These are phyloP conservation scores for Candida hispaniensis DNA, from an alignment of 805 yeast species.

Conservation along the genomic window DNA sequence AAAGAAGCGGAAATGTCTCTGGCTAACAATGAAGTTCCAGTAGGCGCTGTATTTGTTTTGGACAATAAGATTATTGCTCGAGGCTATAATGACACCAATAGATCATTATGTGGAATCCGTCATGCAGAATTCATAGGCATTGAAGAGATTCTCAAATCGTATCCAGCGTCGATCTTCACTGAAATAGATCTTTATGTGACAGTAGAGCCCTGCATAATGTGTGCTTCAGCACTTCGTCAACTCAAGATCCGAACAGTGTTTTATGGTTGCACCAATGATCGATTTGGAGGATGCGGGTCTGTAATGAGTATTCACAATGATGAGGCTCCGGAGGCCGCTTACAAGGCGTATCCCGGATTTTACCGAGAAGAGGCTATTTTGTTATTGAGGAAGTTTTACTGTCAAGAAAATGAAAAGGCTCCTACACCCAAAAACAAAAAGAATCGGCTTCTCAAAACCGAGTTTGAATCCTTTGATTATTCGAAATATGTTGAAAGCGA, in stretches of 20 bases:
- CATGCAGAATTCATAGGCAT: slow-evolving; percentile 91
- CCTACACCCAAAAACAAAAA: slow-evolving; percentile 72
- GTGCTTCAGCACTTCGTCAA: slow-evolving; percentile 85
- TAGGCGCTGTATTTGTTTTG: slow-evolving; percentile 64
- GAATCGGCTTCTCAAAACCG: slow-evolving; percentile 40
- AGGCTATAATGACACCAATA: slow-evolving; percentile 82
- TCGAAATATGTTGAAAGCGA: slow-evolving; percentile 37
- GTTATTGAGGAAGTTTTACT: slow-evolving; percentile 70
- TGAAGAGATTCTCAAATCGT: slow-evolving; percentile 36
- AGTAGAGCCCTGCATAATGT: slow-evolving; percentile 97
- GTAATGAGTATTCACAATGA: slow-evolving; percentile 53
- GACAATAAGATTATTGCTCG: slow-evolving; percentile 46
- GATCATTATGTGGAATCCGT: slow-evolving; percentile 49
- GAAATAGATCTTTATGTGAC: slow-evolving; percentile 75
- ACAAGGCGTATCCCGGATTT: slow-evolving; percentile 64
- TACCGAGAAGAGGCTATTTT: slow-evolving; percentile 72
- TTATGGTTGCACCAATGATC: slow-evolving; percentile 88
- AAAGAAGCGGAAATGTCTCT: slow-evolving; percentile 52
- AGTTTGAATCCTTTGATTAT: slow-evolving; percentile 47
- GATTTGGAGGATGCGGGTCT: slow-evolving; percentile 96
- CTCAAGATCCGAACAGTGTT: slow-evolving; percentile 60
- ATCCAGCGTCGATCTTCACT: slow-evolving; percentile 32
- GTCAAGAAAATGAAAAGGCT: slow-evolving; percentile 74
- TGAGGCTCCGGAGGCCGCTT: slow-evolving; percentile 30
- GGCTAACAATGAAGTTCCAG: slow-evolving; percentile 66